Evolutionary conservation across 2,329 filamentous ascomycete species (phyloP).

Genomic region (Sporothrix protearum): DNA sequence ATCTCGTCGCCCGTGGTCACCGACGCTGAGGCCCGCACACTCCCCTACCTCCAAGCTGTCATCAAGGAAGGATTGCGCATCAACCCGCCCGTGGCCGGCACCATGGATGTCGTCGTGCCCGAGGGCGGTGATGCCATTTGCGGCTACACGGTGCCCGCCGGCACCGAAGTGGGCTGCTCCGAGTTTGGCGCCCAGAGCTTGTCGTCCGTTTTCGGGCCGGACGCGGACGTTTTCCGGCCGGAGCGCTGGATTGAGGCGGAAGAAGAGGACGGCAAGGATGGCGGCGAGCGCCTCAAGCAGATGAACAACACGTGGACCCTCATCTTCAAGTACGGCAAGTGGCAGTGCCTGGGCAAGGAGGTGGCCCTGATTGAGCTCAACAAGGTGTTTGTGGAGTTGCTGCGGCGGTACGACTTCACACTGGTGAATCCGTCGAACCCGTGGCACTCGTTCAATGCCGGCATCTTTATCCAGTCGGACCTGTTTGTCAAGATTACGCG

Average conservation of each 20-base stretch:
- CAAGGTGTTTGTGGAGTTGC: slow-evolving; percentile 33
- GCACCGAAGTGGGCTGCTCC: slow-evolving; percentile 45
- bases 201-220: slow-evolving; percentile 37
- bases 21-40: slow-evolving; percentile 38
- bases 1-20: slow-evolving; percentile 35
- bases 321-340: slow-evolving; percentile 41
- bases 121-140: slow-evolving; percentile 39
- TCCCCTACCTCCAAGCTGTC: slow-evolving; percentile 50
- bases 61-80: slow-evolving; percentile 49
- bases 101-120: slow-evolving; percentile 36
- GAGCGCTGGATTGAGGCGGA: slow-evolving; percentile 44
- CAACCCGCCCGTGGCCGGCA: slow-evolving; percentile 42
- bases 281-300: slow-evolving; percentile 15
- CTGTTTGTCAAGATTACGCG: slow-evolving; percentile 33
- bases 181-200: slow-evolving; percentile 41
- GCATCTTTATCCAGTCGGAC: slow-evolving; percentile 34
- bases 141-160: slow-evolving; percentile 44
- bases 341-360: slow-evolving; percentile 42
- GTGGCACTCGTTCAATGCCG: slow-evolving; percentile 32
- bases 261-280: background rate
- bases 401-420: slow-evolving; percentile 32
- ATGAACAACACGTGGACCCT: slow-evolving; percentile 36
- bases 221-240: slow-evolving; percentile 43
- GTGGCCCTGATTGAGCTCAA: slow-evolving; percentile 44
- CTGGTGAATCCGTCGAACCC: slow-evolving; percentile 31